Evolutionary conservation across 2,329 filamentous ascomycete species (phyloP).

Genomic region (Fusarium oligoseptatum): DNA sequence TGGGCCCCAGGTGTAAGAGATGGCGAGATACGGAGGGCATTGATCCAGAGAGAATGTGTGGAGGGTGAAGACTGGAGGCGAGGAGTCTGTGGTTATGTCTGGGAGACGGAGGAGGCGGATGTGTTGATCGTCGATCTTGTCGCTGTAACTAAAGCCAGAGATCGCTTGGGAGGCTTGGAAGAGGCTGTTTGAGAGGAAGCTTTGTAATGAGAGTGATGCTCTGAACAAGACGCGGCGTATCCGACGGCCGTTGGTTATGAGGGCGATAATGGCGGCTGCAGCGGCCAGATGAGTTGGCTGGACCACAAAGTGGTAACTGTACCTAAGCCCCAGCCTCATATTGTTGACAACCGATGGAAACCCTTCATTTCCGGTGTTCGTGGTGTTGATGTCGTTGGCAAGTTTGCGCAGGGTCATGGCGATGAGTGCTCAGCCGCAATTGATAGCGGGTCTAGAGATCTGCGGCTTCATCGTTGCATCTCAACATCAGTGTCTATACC

Average conservation of each 20-base stretch:
- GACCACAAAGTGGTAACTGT: neutral
- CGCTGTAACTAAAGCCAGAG: constrained; percentile 20
- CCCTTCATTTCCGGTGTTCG: neutral
- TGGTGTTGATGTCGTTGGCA: neutral
- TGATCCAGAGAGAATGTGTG: constrained; percentile 30
- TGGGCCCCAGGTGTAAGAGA: constrained; percentile 46
- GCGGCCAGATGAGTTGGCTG: constrained; percentile 1
- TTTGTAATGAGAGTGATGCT: neutral
- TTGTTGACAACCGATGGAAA: neutral
- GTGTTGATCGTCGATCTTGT: constrained; percentile 20
- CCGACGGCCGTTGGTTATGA: neutral
- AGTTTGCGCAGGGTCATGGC: neutral
- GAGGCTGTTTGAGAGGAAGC: neutral
- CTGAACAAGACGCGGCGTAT: neutral
- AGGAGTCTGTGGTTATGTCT: neutral
- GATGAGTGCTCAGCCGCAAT: constrained; percentile 2
- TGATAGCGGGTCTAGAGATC: constrained; percentile 1
- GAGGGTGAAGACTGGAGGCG: constrained; percentile 27
- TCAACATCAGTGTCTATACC: neutral
- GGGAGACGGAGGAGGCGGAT: constrained; percentile 38
- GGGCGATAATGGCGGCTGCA: constrained; percentile 1
- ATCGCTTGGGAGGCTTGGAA: neutral
- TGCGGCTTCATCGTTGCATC: neutral
- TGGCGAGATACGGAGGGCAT: constrained; percentile 37
- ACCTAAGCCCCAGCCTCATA: constrained; percentile 7